phyloP scores from a whole-genome alignment of 345 rosid genomes.

The Pistacia atlantica region DNA sequence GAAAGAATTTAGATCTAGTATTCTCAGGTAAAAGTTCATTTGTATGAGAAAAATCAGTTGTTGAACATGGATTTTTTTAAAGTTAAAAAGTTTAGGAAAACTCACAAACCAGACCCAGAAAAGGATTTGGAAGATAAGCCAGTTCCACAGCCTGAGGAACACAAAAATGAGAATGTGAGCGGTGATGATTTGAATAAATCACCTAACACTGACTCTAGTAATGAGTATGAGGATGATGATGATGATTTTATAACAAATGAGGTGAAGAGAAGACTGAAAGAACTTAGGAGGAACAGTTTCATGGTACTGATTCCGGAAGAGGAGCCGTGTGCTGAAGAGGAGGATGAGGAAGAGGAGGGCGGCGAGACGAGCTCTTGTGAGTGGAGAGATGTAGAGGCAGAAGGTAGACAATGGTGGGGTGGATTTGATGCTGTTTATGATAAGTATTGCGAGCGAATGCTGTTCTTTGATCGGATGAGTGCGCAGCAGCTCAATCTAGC shows the following conservation, averaged over 20 bases:
- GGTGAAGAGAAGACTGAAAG: slow-evolving; percentile 90
- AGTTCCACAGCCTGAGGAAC: slow-evolving; percentile 42
- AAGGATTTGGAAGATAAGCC: slow-evolving; percentile 55
- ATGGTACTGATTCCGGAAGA: slow-evolving; percentile 97
- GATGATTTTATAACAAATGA: slow-evolving; percentile 94
- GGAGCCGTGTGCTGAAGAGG: slow-evolving; percentile 63
- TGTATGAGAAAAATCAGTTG: slow-evolving; percentile 14
- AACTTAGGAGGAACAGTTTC: slow-evolving; percentile 86
- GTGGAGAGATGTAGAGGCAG: slow-evolving; percentile 93
- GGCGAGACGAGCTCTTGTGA: slow-evolving; percentile 64
- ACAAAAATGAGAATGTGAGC: slow-evolving; percentile 39
- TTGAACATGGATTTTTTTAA: slow-evolving; percentile 74
- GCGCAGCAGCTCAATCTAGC: slow-evolving; percentile 61
- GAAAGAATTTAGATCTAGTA: slow-evolving; percentile 10
- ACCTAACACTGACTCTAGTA: slow-evolving; percentile 30
- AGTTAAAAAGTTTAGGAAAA: slow-evolving; percentile 67
- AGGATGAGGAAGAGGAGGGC: slow-evolving; percentile 50
- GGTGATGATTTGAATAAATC: slow-evolving; percentile 39
- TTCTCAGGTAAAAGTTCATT: background rate
- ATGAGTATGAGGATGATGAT: slow-evolving; percentile 74
- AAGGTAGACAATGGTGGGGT: slow-evolving; percentile 95
- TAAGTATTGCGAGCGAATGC: slow-evolving; percentile 86
- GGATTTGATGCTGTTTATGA: slow-evolving; percentile 90
- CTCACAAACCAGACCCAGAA: slow-evolving; percentile 44
- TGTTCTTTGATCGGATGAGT: slow-evolving; percentile 77